Conservation (phyloP, 495 filamentous ascomycete genomes). For the Oidiodendron maius region DNA sequence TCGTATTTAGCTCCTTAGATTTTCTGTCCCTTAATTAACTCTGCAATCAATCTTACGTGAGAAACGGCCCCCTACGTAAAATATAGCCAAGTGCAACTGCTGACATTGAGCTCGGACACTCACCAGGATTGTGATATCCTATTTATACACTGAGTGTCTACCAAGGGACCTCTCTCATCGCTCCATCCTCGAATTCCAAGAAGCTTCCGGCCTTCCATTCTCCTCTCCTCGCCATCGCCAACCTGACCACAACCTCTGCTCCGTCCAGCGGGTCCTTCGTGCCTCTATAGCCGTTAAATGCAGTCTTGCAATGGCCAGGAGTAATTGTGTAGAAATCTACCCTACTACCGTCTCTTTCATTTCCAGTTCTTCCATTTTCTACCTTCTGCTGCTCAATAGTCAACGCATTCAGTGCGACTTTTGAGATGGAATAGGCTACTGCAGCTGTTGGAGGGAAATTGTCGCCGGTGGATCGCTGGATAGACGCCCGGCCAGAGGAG, state of each 20-base stretch:
- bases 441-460: no score
- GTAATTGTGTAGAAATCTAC: slow-evolving; percentile 18
- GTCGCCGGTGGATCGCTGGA: slow-evolving; percentile 16
- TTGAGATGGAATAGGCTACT: slow-evolving; percentile 22
- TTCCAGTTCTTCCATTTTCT: slow-evolving; percentile 22
- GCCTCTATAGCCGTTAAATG: slow-evolving; percentile 29
- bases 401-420: slow-evolving; percentile 30
- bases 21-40: no score
- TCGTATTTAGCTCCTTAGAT: no score
- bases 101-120: no score
- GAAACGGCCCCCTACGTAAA: no score
- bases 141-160: no score
- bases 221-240: slow-evolving; percentile 22
- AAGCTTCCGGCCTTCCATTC: slow-evolving; percentile 20
- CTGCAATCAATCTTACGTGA: no score
- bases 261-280: slow-evolving; percentile 26
- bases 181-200: slow-evolving; percentile 29
- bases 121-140: no score
- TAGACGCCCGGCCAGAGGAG: slow-evolving; percentile 14
- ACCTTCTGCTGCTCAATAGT: slow-evolving; percentile 28
- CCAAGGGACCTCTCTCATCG: slow-evolving; percentile 32
- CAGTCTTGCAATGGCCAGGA: slow-evolving; percentile 31
- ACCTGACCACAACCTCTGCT: slow-evolving; percentile 28
- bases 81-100: no score
- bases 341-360: slow-evolving; percentile 5